Evolutionary conservation across 306 rosid genomes (phyloP).

Genomic region (Lathyrus sativus): DNA sequence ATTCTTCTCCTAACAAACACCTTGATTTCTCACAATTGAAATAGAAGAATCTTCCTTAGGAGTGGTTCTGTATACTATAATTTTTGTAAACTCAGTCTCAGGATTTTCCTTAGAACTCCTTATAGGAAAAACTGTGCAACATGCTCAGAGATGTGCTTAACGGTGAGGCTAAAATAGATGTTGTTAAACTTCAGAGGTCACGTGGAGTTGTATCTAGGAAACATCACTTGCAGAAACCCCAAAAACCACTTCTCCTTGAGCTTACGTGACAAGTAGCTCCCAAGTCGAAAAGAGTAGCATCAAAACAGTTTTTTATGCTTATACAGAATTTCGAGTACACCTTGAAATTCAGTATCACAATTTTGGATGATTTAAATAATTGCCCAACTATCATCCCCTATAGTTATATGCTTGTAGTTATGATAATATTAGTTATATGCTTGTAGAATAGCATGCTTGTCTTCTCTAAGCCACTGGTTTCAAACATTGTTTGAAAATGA

Average conservation of each 20-base stretch:
- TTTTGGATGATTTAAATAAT: too few relatives aligned
- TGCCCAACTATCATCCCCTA: too few relatives aligned
- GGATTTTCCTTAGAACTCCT: conserved; percentile 32
- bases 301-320: too few relatives aligned
- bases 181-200: conserved; percentile 93
- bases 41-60: neutral
- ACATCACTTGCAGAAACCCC: too few relatives aligned
- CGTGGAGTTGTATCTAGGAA: conserved; percentile 92
- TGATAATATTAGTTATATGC: neutral
- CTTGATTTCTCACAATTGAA: neutral
- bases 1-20: neutral
- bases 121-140: conserved; percentile 90
- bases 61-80: conserved; percentile 6
- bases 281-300: too few relatives aligned
- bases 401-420: neutral
- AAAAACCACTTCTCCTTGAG: too few relatives aligned
- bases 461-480: too few relatives aligned
- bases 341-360: too few relatives aligned
- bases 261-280: too few relatives aligned
- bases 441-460: too few relatives aligned
- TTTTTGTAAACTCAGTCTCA: conserved; percentile 23
- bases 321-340: too few relatives aligned
- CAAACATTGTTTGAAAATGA: too few relatives aligned
- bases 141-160: conserved; percentile 82
- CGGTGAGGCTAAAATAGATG: conserved; percentile 81